Base-by-base conservation (phyloP, 805 yeast species). In the Suhomyces prunicola region DNA sequence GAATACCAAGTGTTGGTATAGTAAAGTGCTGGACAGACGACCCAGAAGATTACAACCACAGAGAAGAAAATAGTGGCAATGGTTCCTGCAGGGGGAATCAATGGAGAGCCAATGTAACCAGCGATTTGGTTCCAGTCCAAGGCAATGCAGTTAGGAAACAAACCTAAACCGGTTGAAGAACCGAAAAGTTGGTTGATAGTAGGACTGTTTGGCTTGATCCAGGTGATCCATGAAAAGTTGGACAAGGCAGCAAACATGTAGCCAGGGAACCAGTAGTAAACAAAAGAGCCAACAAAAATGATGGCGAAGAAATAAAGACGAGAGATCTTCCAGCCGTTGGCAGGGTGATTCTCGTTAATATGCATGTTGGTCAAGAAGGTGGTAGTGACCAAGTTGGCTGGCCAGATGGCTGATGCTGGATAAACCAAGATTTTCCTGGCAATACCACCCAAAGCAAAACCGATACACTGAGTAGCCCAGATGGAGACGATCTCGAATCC, bases 321-420 rank as follows among this genome's bases (percentile, higher is more conserved):
- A 5, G 84, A 74, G 40, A 84, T 76, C 44, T 69, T 79, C 89
- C 90, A 86, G 3, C 87, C 86, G 55, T 82, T 70, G 27, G 86
- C 82, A 6, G 69, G 66, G 60, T 82, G 81, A 64, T 80, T 79
- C 57, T 78, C 72, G 70, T 63, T 76, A 56, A 67, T 73, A 78
- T 67, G 84, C 73, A 68, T 79, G 76, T 62, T 81, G 72, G 70
- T 81, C 74, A 70, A 64, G 58, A 85, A 78, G 22, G 87, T 83
- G 26, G 83, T 62, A 4, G 84, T 75, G 49, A 85, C 87, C 63
- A 87, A 73, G 60, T 79, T 79, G 1, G 81, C 67, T 4, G 93
- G 93, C 92, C 92, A 88, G 49, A 86, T 76, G 68, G 85, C 81
- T n/a, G 82, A 72, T 5, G 85, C 78, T 5, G 90, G 87, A 53